Conservation (phyloP, 2,329 filamentous ascomycete species). For the Chrysosporium keratinophilum region DNA sequence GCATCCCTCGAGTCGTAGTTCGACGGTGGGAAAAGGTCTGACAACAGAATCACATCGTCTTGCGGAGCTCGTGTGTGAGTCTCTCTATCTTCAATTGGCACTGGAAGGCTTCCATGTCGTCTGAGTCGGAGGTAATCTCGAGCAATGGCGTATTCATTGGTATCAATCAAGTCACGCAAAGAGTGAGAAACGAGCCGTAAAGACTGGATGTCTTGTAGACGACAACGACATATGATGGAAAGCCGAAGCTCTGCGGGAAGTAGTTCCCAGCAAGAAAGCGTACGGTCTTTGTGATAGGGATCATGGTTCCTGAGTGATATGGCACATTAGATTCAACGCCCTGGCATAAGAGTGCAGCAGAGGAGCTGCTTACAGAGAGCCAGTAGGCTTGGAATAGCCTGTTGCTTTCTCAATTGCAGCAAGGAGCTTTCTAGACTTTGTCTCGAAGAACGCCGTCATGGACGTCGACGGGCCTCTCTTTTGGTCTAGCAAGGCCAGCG, state of each 20-base stretch:
- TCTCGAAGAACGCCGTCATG: conserved; percentile 14
- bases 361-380: not conserved
- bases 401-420: conserved; percentile 17
- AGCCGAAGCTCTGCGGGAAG: conserved; percentile 36
- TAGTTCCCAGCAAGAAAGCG: conserved; percentile 30
- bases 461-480: not conserved
- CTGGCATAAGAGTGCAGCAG: not conserved
- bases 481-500: not conserved
- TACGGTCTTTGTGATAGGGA: not conserved
- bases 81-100: conserved; percentile 27
- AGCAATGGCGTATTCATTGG: conserved; percentile 33
- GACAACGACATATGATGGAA: conserved; percentile 33
- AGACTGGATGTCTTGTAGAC: conserved; percentile 28
- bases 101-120: conserved; percentile 35
- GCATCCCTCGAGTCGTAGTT: conserved; percentile 25
- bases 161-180: conserved; percentile 29
- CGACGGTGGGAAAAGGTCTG: conserved; percentile 34
- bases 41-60: conserved; percentile 36
- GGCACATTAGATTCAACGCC: not conserved
- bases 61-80: conserved; percentile 34
- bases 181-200: conserved; percentile 33
- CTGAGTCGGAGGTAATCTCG: conserved; percentile 34
- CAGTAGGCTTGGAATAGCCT: conserved; percentile 7
- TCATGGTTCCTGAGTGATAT: not conserved
- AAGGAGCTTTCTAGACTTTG: conserved; percentile 13